Evolutionary conservation across 176 grass and related monocot species (phyloP).

Genomic region (Juncus inflexus): DNA sequence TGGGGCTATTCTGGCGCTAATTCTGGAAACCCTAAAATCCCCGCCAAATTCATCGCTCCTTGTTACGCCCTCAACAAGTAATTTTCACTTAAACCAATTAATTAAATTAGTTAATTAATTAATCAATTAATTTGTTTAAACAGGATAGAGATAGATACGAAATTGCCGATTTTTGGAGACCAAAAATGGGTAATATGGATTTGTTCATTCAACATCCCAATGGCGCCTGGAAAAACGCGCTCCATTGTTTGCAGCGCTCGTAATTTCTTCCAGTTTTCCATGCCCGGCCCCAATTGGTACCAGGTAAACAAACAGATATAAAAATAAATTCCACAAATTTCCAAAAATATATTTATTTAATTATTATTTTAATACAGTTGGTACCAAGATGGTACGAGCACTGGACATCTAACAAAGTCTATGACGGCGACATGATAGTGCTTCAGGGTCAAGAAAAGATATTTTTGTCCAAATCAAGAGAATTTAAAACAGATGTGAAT

Average conservation of each 20-base stretch:
- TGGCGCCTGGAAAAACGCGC: constrained; percentile 93
- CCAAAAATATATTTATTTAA: constrained; percentile 7
- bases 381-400: constrained; percentile 85
- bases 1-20: constrained; percentile 93
- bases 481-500: constrained; percentile 78
- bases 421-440: constrained; percentile 98
- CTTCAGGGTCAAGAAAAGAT: constrained; percentile 98
- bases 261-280: constrained; percentile 91
- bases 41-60: constrained; percentile 75
- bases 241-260: constrained; percentile 94
- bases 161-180: constrained; percentile 78
- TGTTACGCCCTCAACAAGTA: constrained; percentile 96
- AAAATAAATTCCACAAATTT: not conserved
- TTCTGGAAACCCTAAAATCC: constrained; percentile 75
- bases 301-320: constrained; percentile 56
- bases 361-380: constrained; percentile 47
- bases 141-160: constrained; percentile 98
- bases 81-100: constrained; percentile 10
- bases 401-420: constrained; percentile 95
- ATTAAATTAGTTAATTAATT: not conserved
- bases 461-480: constrained; percentile 57
- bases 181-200: constrained; percentile 99
- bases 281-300: constrained; percentile 92
- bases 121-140: no score
- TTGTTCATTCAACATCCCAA: constrained; percentile 98